These are phyloP conservation scores for Saccharomycopsis guyanensis DNA, from an alignment of 805 yeast genomes.

Conservation along the genomic window DNA sequence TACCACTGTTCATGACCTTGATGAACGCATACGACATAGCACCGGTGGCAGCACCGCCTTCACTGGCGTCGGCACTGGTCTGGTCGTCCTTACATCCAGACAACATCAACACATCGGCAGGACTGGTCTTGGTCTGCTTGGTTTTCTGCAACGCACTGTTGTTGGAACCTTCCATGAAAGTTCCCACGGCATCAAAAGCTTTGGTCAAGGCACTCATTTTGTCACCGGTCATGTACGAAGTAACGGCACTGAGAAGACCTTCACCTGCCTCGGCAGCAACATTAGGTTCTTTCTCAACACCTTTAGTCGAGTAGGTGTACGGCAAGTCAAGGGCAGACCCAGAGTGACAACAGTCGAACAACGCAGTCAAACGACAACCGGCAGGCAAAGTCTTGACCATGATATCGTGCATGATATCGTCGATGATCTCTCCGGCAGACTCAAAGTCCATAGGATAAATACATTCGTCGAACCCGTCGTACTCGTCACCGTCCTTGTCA, in stretches of 20 bases:
- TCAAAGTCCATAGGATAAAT: slow-evolving; percentile 61
- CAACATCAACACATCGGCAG: slow-evolving; percentile 59
- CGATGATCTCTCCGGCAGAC: slow-evolving; percentile 52
- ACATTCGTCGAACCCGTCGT: slow-evolving; percentile 53
- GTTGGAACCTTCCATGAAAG: slow-evolving; percentile 13
- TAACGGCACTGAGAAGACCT: slow-evolving; percentile 48
- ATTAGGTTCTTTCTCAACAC: slow-evolving; percentile 65
- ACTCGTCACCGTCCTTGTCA: slow-evolving; percentile 57
- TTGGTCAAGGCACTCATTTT: slow-evolving; percentile 25
- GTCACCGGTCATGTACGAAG: slow-evolving; percentile 47
- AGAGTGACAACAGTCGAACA: slow-evolving; percentile 82
- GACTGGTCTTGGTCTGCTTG: slow-evolving; percentile 44
- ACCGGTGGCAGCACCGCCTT: slow-evolving; percentile 59
- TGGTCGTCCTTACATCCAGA: slow-evolving; percentile 70
- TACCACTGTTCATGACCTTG: slow-evolving; percentile 45
- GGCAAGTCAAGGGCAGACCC: slow-evolving; percentile 81
- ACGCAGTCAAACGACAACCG: slow-evolving; percentile 71
- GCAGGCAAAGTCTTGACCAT: slow-evolving; percentile 62
- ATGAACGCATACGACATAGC: slow-evolving; percentile 71
- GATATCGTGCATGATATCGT: slow-evolving; percentile 61
- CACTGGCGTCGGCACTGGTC: slow-evolving; percentile 52
- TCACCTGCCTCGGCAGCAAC: slow-evolving; percentile 58
- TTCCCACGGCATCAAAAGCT: slow-evolving; percentile 20
- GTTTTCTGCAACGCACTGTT: slow-evolving; percentile 27
- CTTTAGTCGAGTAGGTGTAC: slow-evolving; percentile 71